phyloP scores from a whole-genome alignment of 441 rosid species.

The Eutrema salsugineum region DNA sequence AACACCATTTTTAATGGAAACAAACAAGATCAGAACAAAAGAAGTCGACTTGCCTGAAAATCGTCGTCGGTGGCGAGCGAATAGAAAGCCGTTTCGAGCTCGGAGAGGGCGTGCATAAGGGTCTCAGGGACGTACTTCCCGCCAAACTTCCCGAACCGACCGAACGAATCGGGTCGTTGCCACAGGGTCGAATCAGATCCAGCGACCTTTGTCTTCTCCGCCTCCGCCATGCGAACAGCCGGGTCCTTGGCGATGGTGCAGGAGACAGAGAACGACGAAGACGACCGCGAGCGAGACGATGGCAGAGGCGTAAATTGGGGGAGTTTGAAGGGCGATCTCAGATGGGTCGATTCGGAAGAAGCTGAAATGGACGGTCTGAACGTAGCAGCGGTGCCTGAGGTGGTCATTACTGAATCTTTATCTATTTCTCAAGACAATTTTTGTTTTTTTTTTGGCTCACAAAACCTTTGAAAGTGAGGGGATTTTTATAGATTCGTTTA shows the following conservation, averaged over 20 bases:
- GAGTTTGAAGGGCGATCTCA: slow-evolving; percentile 30
- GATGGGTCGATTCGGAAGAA: slow-evolving; percentile 9
- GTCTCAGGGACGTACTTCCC: slow-evolving; percentile 97
- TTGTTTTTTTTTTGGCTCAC: background rate
- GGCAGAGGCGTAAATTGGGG: slow-evolving; percentile 16
- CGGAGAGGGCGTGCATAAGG: slow-evolving; percentile 77
- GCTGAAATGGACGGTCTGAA: slow-evolving; percentile 25
- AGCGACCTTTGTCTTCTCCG: background rate
- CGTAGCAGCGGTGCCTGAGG: slow-evolving; percentile 20
- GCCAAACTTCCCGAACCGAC: slow-evolving; percentile 86
- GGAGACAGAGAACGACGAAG: slow-evolving; percentile 30
- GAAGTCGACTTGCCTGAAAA: slow-evolving; percentile 54
- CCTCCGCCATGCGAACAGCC: slow-evolving; percentile 34
- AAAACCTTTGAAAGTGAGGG: background rate
- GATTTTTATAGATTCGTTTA: background rate
- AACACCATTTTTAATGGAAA: background rate
- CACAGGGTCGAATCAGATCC: slow-evolving; percentile 41
- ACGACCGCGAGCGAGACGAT: slow-evolving; percentile 10
- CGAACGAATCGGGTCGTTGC: slow-evolving; percentile 80
- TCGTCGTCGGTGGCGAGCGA: slow-evolving; percentile 53
- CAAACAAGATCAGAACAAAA: background rate
- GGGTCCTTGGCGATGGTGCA: slow-evolving; percentile 45
- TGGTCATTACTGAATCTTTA: slow-evolving; percentile 14
- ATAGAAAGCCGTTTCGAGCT: slow-evolving; percentile 76
- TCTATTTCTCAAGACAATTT: background rate